Base-by-base conservation (phyloP, 495 filamentous ascomycete species). In the Aspergillus asperescens region DNA sequence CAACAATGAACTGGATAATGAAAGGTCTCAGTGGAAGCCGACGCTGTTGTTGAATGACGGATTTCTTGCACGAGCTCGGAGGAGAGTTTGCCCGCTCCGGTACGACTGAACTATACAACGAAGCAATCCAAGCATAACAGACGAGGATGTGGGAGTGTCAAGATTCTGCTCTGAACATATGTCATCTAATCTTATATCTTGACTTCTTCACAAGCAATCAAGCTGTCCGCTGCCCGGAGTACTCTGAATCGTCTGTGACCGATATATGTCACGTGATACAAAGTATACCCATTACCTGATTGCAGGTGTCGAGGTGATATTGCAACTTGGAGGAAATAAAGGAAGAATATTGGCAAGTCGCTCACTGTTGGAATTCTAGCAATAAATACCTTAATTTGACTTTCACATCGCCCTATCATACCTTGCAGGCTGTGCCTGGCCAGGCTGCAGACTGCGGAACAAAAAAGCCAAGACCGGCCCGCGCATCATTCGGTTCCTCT, bases 11-110 rank as follows among this genome's bases (percentile, higher is more conserved):
- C 45, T 51, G 47, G 16, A 40, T 28, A 40, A 22, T 32, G 10
- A 31, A 46, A 9, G 13, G 45, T 4, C 13, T 20, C 41, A 29
- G 16, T 47, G 23, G 55, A 48, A 29, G 47, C 18, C 8, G 42
- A 41, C 48, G 22, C 48, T 52, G 56, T 61, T 44, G 51, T 31
- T 55, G 31, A 42, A 50, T 48, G 43, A 48, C 34, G 43, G 24
- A 43, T 28, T 24, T 9, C 41, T 54, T 47, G 42, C 51, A 43
- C 42, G 24, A 15, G 38, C 13, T 7, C 52, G 52, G 52, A 55
- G 20, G 28, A 37, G 39, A 31, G 52, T 55, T 55, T 55, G 45
- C 20, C 52, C 52, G 52, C 34, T 39, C 46, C 52, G 45, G 20
- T 46, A 27, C 27, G 15, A 46, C 28, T 7, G 23, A 12, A 42